Percentiles rank a stretch among this genome's conserved stretches.
Evolutionary conservation across 257 asterid genomes (phyloP).

Genomic region (Fraxinus cuspidata): DNA sequence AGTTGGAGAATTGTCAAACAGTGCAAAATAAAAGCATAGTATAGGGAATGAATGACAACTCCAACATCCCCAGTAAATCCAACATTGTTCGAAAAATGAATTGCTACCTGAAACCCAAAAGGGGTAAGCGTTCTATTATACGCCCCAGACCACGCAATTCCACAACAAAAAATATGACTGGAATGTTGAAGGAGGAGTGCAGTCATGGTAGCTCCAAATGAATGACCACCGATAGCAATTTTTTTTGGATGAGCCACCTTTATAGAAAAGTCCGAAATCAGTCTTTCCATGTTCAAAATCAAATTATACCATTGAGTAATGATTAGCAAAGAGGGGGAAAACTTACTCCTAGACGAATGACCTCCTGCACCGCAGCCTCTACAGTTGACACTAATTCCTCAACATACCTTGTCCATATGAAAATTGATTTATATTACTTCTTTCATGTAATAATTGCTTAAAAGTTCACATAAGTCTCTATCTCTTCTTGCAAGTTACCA

Average conservation of each 20-base stretch:
- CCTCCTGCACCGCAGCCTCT: slow-evolving; percentile 94
- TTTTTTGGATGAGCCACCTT: slow-evolving; percentile 91
- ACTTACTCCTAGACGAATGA: slow-evolving; percentile 87
- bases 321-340: slow-evolving; percentile 20
- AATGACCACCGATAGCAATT: slow-evolving; percentile 90
- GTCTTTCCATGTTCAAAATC: not conserved
- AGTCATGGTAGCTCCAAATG: slow-evolving; percentile 98
- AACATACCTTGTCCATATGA: too few species aligned
- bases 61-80: too few species aligned
- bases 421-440: too few species aligned
- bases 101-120: too few species aligned
- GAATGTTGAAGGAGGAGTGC: slow-evolving; percentile 94
- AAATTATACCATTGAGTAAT: not conserved
- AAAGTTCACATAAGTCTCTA: slow-evolving; percentile 53
- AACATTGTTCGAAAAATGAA: too few species aligned
- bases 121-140: slow-evolving; percentile 79
- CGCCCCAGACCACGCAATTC: slow-evolving; percentile 54
- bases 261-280: slow-evolving; percentile 21
- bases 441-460: too few species aligned
- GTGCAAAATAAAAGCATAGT: too few species aligned
- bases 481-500: not conserved
- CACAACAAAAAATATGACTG: slow-evolving; percentile 48
- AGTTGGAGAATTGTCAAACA: too few species aligned
- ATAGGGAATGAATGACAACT: too few species aligned
- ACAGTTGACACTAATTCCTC: slow-evolving; percentile 56